These are phyloP conservation scores for Saturnispora galanensis DNA, from an alignment of 805 yeast species.

Conservation along the genomic window DNA sequence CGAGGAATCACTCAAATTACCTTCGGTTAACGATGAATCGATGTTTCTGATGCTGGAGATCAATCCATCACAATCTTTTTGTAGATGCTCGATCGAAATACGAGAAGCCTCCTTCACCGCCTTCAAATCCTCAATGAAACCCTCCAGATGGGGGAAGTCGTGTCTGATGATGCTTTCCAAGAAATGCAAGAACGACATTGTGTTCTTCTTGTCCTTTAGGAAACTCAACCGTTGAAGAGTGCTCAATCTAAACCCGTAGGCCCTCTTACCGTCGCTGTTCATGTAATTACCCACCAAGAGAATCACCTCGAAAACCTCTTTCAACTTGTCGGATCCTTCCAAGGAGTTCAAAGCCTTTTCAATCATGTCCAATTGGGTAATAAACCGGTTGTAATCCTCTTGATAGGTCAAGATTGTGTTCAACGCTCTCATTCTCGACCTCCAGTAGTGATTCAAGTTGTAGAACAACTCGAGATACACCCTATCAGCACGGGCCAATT, in stretches of 20 bases:
- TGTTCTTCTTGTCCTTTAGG: slow-evolving; percentile 80
- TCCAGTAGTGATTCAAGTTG: slow-evolving; percentile 85
- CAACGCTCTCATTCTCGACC: slow-evolving; percentile 78
- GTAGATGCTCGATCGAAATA: slow-evolving; percentile 73
- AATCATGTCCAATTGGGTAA: slow-evolving; percentile 53
- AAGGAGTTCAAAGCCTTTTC: slow-evolving; percentile 68
- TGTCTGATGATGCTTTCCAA: slow-evolving; percentile 82
- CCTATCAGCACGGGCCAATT: slow-evolving; percentile 80
- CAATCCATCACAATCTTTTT: slow-evolving; percentile 59
- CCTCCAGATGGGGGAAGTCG: slow-evolving; percentile 68
- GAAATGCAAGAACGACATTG: slow-evolving; percentile 84
- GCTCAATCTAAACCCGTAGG: slow-evolving; percentile 81
- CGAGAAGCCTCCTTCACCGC: slow-evolving; percentile 54
- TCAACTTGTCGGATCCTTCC: slow-evolving; percentile 55
- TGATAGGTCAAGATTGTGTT: slow-evolving; percentile 60
- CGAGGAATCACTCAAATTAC: slow-evolving; percentile 73
- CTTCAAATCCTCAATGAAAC: slow-evolving; percentile 64
- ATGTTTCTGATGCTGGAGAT: slow-evolving; percentile 56
- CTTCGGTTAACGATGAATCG: slow-evolving; percentile 63
- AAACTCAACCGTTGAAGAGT: slow-evolving; percentile 86
- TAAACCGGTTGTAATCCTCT: slow-evolving; percentile 67
- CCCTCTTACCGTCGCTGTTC: slow-evolving; percentile 91
- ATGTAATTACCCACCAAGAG: slow-evolving; percentile 90
- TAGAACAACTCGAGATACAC: slow-evolving; percentile 73
- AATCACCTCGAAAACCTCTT: slow-evolving; percentile 71